Conservation (phyloP, 2,329 filamentous ascomycete genomes). For the Ceratocystis eucalypticola region DNA sequence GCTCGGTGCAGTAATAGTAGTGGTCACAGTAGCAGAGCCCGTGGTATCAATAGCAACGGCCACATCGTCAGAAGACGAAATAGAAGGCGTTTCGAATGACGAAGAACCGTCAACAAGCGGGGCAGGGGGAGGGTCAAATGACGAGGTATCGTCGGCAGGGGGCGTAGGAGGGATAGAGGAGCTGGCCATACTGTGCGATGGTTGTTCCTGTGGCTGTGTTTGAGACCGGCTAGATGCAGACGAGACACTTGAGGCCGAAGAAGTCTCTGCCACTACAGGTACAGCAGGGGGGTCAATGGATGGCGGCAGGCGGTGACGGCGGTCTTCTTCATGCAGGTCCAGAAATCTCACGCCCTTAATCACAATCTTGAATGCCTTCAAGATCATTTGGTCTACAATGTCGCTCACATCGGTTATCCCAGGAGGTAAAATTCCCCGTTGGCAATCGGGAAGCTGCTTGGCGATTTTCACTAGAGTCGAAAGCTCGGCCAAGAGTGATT, state of each 20-base stretch:
- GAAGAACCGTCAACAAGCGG: background rate
- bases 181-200: background rate
- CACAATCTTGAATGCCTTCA: constrained; percentile 90
- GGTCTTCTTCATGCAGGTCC: constrained; percentile 64
- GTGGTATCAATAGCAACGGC: background rate
- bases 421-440: constrained; percentile 33
- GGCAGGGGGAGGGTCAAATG: constrained; percentile 28
- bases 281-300: constrained; percentile 7
- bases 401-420: constrained; percentile 45
- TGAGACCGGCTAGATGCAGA: constrained; percentile 8
- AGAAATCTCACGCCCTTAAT: constrained; percentile 79
- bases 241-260: background rate
- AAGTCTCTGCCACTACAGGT: background rate
- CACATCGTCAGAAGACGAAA: background rate
- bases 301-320: constrained; percentile 21
- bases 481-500: constrained; percentile 76
- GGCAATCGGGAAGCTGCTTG: constrained; percentile 67
- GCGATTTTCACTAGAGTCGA: constrained; percentile 80
- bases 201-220: background rate
- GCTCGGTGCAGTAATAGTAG: background rate
- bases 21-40: background rate
- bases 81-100: constrained; percentile 32
- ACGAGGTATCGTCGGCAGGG: constrained; percentile 43
- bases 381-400: constrained; percentile 80
- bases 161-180: constrained; percentile 44